Evolutionary conservation across 257 asterid species (phyloP), one percentile per base, ranked within the genome.

Genomic region (Paraleonurus japonicus): DNA sequence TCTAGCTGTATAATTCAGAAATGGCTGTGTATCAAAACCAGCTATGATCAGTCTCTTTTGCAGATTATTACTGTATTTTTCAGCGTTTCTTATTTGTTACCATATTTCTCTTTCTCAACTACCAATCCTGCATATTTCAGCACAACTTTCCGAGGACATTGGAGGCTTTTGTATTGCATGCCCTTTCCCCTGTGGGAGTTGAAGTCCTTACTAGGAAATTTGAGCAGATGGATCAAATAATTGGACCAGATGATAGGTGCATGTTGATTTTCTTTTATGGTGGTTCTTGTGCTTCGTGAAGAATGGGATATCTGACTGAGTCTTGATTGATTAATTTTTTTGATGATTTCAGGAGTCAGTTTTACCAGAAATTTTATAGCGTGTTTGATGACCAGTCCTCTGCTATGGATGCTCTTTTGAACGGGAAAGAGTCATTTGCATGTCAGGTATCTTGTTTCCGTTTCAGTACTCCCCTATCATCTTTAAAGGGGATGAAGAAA

Each of bases 141-240:
- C 87, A 87, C 79, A 82, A 90, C 69, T 95, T 95, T 61, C 98
- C 97, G 0, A 85, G 98, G 85, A 89, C 99, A 53, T 57, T 95
- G 81, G 99, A 92, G 89, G 96, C 99, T 78, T 75, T 87, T 69
- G 74, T 89, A 54, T 71, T 89, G 81, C 96, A 89, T 73, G 95
- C 82, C 39, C 96, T 92, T 63, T 85, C 97, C 71, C 96, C 96
- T n/a, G 83, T 91, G 65, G 96, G 93, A 67, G 85, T 85, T 26
- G 96, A 92, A 82, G 88, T 84, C 69, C 89, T 95, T 71, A 87
- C 97, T 80, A 79, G 95, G 84, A 95, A 89, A 77, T 86, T 92
- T 69, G 96, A 92, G 86, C 90, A 85, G 87, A 84, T 89, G 89
- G 99, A 94, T 85, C 87, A 81, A 75, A 81, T 80, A 61, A 76